phyloP scores from a whole-genome alignment of 2,329 filamentous ascomycete genomes.

The Pseudodiploospora longispora region DNA sequence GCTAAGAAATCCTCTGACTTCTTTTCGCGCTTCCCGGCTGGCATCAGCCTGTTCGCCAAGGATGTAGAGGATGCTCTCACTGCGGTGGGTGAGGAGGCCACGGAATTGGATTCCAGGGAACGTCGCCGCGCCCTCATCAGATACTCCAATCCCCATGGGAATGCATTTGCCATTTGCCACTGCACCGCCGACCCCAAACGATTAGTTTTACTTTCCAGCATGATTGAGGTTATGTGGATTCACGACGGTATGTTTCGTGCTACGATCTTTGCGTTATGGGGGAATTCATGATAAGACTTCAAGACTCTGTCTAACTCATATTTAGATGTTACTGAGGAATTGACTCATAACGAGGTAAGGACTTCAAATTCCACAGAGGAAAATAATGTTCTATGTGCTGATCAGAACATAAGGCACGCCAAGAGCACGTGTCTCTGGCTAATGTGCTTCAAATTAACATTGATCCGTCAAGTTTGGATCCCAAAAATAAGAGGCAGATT shows the following conservation, averaged over 20 bases:
- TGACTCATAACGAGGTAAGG: not conserved
- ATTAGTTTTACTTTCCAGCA: not conserved
- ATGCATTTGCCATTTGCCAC: not conserved
- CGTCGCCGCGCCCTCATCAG: not conserved
- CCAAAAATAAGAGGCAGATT: not conserved
- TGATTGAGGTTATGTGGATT: not conserved
- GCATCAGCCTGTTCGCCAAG: not conserved
- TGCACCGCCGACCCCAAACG: not conserved
- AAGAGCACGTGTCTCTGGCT: not conserved
- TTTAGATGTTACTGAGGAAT: not conserved
- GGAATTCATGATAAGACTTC: not conserved
- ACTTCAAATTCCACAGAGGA: no score
- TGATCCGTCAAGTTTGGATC: not conserved
- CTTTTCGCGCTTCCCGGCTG: not conserved
- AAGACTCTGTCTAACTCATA: no score
- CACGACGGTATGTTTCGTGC: not conserved
- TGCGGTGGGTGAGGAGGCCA: not conserved
- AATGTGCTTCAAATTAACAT: not conserved
- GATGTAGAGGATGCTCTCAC: not conserved
- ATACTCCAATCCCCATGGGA: not conserved
- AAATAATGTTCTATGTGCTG: no score
- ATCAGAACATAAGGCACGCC: not conserved
- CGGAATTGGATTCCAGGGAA: not conserved
- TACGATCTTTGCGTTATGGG: not conserved
- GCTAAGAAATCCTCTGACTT: not conserved